Evolutionary conservation across 2,329 filamentous ascomycete genomes (phyloP), one percentile per base, ranked within the genome.

Genomic region (Verticillium klebahnii): DNA sequence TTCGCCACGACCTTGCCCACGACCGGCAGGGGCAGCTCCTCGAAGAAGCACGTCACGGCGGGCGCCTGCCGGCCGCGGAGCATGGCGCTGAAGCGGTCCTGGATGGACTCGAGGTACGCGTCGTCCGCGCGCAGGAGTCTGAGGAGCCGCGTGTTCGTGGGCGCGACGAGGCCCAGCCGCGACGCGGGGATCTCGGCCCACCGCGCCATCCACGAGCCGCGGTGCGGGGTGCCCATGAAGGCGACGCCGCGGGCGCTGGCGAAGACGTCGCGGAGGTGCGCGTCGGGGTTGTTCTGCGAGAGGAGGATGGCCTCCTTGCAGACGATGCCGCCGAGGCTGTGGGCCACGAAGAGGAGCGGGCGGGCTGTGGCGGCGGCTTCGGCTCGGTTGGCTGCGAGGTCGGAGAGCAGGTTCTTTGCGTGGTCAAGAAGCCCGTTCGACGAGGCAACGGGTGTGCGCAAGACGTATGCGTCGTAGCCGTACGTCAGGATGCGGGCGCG

Each of bases 211-310:
- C 69, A 71, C 0, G 72, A 67, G 5, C 74, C 75, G 17, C 57
- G 67, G 61, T 78, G 73, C 31, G 76, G 76, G 1, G 75, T 77
- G 3, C 76, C 74, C 66, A 78, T 71, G 60, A 78, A 78, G 7
- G 68, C 36, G n/a, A 78, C 67, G 9, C 72, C 75, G 14, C 59
- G 64, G 6, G 62, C 65, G 19, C 29, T 64, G 6, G 69, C 37
- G 45, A 74, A 72, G 0, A 79, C 66, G 15, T 50, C 61, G 1
- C 37, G 37, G 37, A 40, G 37, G 15, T 40, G 0, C 56, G 66
- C 67, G 69, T 1, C 75, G 77, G 5, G 67, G 61, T 0, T 73
- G 61, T 39, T 78, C 37, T 17, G 14, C 37, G 37, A 40, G 2
- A n/a, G 37, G 5, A 40, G 37, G 37, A 40, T 64, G 5, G 75